Conservation (phyloP, 164 flowering plant species). For the Saururus chinensis region DNA sequence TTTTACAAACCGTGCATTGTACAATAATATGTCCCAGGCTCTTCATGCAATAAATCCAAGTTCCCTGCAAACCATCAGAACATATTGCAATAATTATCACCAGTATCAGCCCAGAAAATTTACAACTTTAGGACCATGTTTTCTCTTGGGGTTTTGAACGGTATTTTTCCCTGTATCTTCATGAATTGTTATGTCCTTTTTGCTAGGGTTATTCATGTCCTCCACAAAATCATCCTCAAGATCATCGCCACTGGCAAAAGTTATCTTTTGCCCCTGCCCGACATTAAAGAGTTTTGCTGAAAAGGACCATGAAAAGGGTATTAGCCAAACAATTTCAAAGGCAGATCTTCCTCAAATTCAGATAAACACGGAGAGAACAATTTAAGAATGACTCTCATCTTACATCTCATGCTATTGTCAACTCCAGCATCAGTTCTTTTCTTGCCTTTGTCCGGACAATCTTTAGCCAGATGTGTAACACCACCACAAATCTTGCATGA, state of each 20-base stretch:
- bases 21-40: too few species aligned
- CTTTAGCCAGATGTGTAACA: conserved; percentile 78
- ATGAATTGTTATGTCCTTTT: conserved; percentile 4
- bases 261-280: conserved; percentile 38
- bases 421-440: conserved; percentile 11
- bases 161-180: conserved; percentile 11
- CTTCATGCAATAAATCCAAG: too few species aligned
- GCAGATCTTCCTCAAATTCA: neutral
- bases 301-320: neutral
- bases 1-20: too few species aligned
- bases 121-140: conserved; percentile 62
- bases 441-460: conserved; percentile 67
- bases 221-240: conserved; percentile 73
- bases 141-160: conserved; percentile 41
- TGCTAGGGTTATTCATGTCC: conserved; percentile 11
- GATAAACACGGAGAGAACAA: neutral
- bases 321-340: neutral
- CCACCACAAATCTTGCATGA: conserved; percentile 83
- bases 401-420: neutral
- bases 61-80: too few species aligned
- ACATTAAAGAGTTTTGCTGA: conserved; percentile 24
- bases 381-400: neutral
- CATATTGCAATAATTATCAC: too few species aligned
- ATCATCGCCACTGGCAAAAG: conserved; percentile 67
- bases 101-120: conserved; percentile 49